Evolutionary conservation across 2,329 filamentous ascomycete genomes (phyloP).

Genomic region (Penicillium griseofulvum): DNA sequence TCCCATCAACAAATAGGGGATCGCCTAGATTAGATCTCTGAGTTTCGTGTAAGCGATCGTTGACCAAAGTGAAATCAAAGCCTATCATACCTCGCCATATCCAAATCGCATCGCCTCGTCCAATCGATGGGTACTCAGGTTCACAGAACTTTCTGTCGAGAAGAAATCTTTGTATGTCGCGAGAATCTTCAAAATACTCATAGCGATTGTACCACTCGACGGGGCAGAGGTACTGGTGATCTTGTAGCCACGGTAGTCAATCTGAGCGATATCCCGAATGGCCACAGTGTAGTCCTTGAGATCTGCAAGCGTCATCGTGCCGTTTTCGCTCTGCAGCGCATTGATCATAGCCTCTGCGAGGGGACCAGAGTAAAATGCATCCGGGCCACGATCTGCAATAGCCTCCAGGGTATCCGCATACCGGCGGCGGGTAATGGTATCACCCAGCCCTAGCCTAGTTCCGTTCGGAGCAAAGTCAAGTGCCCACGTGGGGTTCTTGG

Average conservation of each 20-base stretch:
- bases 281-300: conserved; percentile 69
- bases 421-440: conserved; percentile 74
- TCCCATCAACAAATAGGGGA: conserved; percentile 66
- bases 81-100: conserved; percentile 59
- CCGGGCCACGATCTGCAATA: conserved; percentile 69
- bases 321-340: conserved; percentile 65
- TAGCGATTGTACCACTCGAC: conserved; percentile 71
- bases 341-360: conserved; percentile 72
- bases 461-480: conserved; percentile 86
- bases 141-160: conserved; percentile 50
- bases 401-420: conserved; percentile 77
- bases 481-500: conserved; percentile 75
- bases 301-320: conserved; percentile 83
- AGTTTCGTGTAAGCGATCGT: conserved; percentile 9
- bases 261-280: conserved; percentile 61
- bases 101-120: conserved; percentile 88
- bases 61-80: not conserved
- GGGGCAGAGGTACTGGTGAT: conserved; percentile 68
- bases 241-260: conserved; percentile 67
- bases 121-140: conserved; percentile 75
- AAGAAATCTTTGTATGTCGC: conserved; percentile 70
- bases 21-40: conserved; percentile 77
- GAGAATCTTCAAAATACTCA: conserved; percentile 77
- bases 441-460: conserved; percentile 66
- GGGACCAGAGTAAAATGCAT: conserved; percentile 70